Conservation (phyloP, 2,329 filamentous ascomycete species). For the Neofusicoccum sp. region DNA sequence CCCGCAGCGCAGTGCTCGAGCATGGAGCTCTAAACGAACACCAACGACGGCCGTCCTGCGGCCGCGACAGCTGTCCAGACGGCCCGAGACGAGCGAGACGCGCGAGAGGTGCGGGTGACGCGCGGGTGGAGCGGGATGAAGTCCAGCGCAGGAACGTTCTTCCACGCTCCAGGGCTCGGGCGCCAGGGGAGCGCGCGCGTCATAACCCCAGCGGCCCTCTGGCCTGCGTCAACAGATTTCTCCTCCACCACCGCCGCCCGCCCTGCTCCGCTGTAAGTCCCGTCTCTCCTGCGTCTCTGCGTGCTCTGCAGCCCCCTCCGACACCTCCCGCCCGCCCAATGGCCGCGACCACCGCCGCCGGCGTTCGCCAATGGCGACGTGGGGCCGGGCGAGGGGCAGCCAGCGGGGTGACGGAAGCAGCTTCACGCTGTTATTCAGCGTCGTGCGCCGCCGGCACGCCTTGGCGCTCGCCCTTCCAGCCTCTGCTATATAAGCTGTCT, state of each 20-base stretch:
- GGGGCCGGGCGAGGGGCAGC: conserved; percentile 7
- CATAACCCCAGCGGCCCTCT: neutral
- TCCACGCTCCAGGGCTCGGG: neutral
- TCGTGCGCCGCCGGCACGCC: neutral
- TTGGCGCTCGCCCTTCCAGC: neutral
- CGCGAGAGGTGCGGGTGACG: neutral
- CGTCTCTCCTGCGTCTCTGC: neutral
- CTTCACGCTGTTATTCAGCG: conserved; percentile 6
- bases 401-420: conserved; percentile 11
- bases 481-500: neutral
- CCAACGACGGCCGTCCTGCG: neutral
- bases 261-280: neutral
- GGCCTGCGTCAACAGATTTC: conserved; percentile 4
- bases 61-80: neutral
- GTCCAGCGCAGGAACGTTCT: conserved; percentile 14
- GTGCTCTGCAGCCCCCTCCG: neutral
- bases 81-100: neutral
- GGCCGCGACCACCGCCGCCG: neutral
- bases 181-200: conserved; percentile 1
- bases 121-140: neutral
- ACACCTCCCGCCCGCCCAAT: neutral
- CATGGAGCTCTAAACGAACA: neutral
- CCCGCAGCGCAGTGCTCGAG: neutral
- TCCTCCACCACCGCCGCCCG: neutral
- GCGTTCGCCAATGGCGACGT: neutral